Base-by-base conservation (phyloP, 2,329 filamentous ascomycete genomes). In the Penicillium sp. region DNA sequence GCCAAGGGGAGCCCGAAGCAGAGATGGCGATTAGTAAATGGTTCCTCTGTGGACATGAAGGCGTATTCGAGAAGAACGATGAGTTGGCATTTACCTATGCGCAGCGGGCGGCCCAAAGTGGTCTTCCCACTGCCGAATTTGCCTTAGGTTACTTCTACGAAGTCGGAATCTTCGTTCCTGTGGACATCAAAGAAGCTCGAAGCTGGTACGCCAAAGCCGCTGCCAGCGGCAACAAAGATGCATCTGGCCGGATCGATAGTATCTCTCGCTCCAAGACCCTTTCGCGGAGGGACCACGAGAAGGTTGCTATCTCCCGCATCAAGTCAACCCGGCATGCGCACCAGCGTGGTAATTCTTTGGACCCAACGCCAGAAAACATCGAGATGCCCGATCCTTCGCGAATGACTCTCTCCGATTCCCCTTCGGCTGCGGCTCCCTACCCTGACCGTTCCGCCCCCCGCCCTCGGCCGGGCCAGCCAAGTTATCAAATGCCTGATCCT, bases 141-240 rank as follows among this genome's bases (percentile, higher is more conserved):
- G 95, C 95, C 26, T 86, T 99, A 81, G 93, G 93, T 11, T 99
- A 99, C 76, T 99, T 98, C 78, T 87, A 95, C 72, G 95, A 99
- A 74, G 96, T 99, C 65, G 95, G 95, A 65, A 96, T 99, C 71
- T 88, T 92, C 70, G 90, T 96, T 24, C 84, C 86, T n/a, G 89
- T 91, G 63, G 90, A 93, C 71, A 77, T 97, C 43, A 84, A 86
- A 49, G 90, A 95, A 72, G 93, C 95, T 1, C 83, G 89, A 61
- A 86, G 82, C 62, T 99, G 95, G 95, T 99, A 99, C 72, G 86
- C 90, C 64, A 87, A 91, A 68, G 93, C 95, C 8, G 90, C 92
- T 29, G 88, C 90, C 31, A 91, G 93, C 68, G 95, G 93, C 35
- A 99, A 98, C 75, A 90, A 90, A 66, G 95, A 99, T 75, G 95